Evolutionary conservation across 202 grass and related monocot genomes (phyloP).

Genomic region (Schoenoplectus tabernaemontani): DNA sequence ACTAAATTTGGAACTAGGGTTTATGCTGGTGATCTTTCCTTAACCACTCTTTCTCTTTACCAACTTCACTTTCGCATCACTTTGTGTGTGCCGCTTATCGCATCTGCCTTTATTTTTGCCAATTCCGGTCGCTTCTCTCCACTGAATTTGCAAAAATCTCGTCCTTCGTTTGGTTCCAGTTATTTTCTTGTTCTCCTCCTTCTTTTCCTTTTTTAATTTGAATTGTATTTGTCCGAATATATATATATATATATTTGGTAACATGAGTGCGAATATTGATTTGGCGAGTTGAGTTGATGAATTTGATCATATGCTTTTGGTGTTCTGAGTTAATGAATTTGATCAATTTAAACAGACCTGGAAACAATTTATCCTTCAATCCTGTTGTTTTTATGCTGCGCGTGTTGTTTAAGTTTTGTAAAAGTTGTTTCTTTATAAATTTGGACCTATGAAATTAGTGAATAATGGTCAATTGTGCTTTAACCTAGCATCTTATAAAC

Average conservation of each 20-base stretch:
- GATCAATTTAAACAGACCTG: neutral
- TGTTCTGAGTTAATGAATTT: too few relatives aligned
- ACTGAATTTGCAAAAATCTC: neutral
- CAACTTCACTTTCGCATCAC: neutral
- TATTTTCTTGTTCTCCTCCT: neutral
- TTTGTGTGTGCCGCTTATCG: neutral
- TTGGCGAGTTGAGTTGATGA: neutral
- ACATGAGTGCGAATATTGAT: neutral
- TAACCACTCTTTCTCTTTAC: neutral
- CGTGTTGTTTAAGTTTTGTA: too few relatives aligned
- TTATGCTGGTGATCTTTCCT: slow-evolving; percentile 4
- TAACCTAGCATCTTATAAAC: neutral
- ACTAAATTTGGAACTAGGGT: slow-evolving; percentile 6
- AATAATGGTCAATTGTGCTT: neutral
- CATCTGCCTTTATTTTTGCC: neutral
- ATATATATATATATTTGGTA: neutral
- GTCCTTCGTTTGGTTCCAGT: too few relatives aligned
- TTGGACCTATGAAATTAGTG: neutral
- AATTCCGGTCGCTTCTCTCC: neutral
- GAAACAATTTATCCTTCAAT: neutral
- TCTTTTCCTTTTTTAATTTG: neutral
- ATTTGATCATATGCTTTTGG: neutral
- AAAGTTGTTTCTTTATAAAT: neutral
- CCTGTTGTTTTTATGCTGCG: neutral
- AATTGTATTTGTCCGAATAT: too few relatives aligned